These are phyloP conservation scores for Apiotrichum brassicae DNA, from an alignment of 1,284 basidiomycete species.

Conservation along the genomic window DNA sequence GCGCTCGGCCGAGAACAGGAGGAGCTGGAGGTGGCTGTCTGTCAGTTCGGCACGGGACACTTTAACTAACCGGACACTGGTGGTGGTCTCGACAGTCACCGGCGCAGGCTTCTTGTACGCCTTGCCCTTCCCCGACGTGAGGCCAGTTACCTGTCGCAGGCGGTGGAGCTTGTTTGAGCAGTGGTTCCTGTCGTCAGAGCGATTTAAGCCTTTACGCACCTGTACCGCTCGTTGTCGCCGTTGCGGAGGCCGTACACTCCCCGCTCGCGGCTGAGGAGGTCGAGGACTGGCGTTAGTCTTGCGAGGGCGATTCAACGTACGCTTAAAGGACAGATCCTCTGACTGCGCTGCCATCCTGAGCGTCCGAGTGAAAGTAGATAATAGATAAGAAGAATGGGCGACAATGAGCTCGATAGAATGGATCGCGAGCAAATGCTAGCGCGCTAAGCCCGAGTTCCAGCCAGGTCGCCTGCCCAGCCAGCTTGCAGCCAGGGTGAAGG, in stretches of 20 bases:
- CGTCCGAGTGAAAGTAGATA: no score
- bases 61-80: conserved; percentile 61
- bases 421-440: no score
- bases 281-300: conserved; percentile 37
- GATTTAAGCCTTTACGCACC: conserved; percentile 48
- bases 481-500: no score
- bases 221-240: conserved; percentile 76
- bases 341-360: not conserved
- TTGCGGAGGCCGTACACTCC: conserved; percentile 85
- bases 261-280: conserved; percentile 65
- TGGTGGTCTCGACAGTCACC: conserved; percentile 59
- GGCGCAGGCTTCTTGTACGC: conserved; percentile 76
- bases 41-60: not conserved
- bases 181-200: conserved; percentile 59
- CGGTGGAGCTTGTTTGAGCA: conserved; percentile 86
- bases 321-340: conserved; percentile 34
- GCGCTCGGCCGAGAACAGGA: conserved; percentile 82
- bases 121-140: conserved; percentile 81
- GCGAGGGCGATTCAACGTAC: not conserved
- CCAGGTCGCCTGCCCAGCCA: no score
- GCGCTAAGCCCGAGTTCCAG: no score
- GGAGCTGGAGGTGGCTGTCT: conserved; percentile 57
- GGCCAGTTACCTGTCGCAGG: conserved; percentile 70
- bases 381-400: not conserved
- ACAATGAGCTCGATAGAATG: not conserved